Evolutionary conservation across 805 yeast species (phyloP).

Genomic region (Maudiozyma bulderi): DNA sequence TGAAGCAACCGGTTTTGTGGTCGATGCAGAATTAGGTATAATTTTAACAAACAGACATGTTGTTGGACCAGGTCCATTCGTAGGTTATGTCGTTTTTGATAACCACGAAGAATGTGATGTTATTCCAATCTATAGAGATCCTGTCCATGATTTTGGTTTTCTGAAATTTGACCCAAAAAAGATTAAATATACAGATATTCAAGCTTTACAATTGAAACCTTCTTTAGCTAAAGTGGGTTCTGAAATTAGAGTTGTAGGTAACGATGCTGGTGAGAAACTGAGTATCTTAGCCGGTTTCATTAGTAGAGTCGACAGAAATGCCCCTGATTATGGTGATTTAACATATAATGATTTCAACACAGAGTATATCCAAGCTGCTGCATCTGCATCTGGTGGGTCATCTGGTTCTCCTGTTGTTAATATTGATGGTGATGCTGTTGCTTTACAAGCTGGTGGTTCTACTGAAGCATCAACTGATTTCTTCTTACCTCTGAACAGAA

Average conservation of each 20-base stretch:
- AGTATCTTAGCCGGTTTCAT: slow-evolving; percentile 79
- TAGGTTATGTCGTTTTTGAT: slow-evolving; percentile 85
- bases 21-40: slow-evolving; percentile 71
- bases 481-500: slow-evolving; percentile 78
- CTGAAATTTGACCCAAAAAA: slow-evolving; percentile 62
- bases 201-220: slow-evolving; percentile 61
- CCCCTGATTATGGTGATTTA: slow-evolving; percentile 84
- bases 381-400: slow-evolving; percentile 91
- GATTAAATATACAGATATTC: slow-evolving; percentile 65
- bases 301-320: slow-evolving; percentile 77
- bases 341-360: slow-evolving; percentile 91
- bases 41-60: slow-evolving; percentile 90
- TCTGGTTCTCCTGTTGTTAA: slow-evolving; percentile 95
- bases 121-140: slow-evolving; percentile 80
- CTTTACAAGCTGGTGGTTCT: slow-evolving; percentile 90
- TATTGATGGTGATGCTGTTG: slow-evolving; percentile 77
- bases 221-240: slow-evolving; percentile 84
- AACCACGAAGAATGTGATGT: slow-evolving; percentile 91
- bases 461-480: slow-evolving; percentile 89
- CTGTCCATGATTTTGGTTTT: slow-evolving; percentile 92
- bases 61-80: slow-evolving; percentile 91
- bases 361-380: slow-evolving; percentile 92
- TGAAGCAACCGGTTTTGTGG: slow-evolving; percentile 95
- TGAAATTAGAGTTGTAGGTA: slow-evolving; percentile 90
- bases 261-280: slow-evolving; percentile 91